Evolutionary conservation across 345 rosid species (phyloP).

Genomic region (Cardamine chenopodiifolia): DNA sequence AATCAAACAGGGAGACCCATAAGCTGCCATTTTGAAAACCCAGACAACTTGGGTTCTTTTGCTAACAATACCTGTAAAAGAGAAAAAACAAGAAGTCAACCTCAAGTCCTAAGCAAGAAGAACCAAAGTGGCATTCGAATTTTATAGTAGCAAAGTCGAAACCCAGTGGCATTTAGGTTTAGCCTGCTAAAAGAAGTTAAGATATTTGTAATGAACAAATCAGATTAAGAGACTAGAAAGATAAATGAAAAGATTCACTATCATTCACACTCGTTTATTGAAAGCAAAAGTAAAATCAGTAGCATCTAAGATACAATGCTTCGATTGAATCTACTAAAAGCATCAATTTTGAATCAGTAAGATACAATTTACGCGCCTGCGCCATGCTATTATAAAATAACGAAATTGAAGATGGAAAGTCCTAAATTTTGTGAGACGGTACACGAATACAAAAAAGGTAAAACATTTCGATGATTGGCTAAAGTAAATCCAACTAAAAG

Average conservation of each 20-base stretch:
- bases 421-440: neutral
- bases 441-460: slow-evolving; percentile 7
- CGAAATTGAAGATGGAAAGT: slow-evolving; percentile 1
- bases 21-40: slow-evolving; percentile 56
- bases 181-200: neutral
- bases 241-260: neutral
- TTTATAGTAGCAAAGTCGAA: neutral
- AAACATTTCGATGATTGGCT: slow-evolving; percentile 12
- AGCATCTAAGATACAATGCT: neutral
- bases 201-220: neutral
- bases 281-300: neutral
- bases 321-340: neutral
- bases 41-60: neutral
- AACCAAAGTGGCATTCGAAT: neutral
- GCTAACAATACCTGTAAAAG: slow-evolving; percentile 14
- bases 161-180: neutral
- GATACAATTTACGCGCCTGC: neutral
- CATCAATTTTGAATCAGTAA: neutral
- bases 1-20: slow-evolving; percentile 51
- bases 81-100: slow-evolving; percentile 22
- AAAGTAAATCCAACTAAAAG: neutral
- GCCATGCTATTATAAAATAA: neutral
- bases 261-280: neutral
- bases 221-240: neutral
- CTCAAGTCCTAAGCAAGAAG: neutral